These are phyloP conservation scores for Colletotrichum salicis DNA, from an alignment of 2,329 filamentous ascomycete species.

Conservation along the genomic window DNA sequence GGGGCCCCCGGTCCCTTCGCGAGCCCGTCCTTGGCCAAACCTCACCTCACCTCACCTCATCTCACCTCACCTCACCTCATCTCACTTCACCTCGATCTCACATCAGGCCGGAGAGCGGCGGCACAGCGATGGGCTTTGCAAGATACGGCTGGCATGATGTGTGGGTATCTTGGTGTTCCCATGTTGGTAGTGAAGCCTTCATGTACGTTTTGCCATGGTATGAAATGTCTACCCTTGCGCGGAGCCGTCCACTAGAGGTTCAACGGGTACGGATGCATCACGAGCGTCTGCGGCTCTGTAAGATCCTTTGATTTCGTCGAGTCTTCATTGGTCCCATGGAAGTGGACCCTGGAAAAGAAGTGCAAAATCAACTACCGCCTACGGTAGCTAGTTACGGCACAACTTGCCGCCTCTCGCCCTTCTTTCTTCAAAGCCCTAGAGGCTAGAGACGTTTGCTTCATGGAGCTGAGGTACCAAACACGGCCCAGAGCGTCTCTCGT, in stretches of 20 bases:
- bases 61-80: constrained; percentile 10
- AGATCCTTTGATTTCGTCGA: background rate
- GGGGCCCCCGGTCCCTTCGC: constrained; percentile 6
- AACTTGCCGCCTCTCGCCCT: background rate
- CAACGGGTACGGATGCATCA: background rate
- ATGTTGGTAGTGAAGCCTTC: background rate
- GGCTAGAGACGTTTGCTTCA: constrained; percentile 7
- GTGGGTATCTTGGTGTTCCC: constrained; percentile 1
- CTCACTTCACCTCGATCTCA: constrained; percentile 19
- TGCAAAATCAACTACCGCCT: background rate
- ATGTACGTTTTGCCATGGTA: background rate
- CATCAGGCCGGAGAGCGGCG: constrained; percentile 18
- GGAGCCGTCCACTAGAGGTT: background rate
- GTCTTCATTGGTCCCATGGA: background rate
- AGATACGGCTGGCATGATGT: constrained; percentile 18
- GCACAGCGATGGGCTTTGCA: background rate
- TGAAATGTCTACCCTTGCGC: background rate
- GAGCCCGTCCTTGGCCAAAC: background rate
- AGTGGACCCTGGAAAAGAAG: background rate
- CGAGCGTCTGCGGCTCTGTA: background rate
- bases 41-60: background rate
- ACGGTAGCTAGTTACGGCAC: too few relatives aligned
- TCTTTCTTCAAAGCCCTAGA: constrained; percentile 1
- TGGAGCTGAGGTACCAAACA: background rate
- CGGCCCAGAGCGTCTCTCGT: constrained; percentile 1